These are phyloP conservation scores for Botrytis medusae DNA, from an alignment of 2,329 filamentous ascomycete species.

Conservation along the genomic window DNA sequence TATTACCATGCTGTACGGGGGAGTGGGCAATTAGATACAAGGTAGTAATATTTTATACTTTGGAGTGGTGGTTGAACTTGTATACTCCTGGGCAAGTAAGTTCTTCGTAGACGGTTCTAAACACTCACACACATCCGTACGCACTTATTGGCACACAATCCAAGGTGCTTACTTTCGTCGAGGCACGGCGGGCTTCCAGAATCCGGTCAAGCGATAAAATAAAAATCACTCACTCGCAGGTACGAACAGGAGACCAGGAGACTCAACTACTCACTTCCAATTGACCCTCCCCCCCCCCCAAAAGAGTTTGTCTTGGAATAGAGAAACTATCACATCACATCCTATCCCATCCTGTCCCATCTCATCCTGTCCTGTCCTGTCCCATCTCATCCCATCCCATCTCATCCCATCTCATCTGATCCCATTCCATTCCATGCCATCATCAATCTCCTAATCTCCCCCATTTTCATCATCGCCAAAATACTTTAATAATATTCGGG, in stretches of 20 bases:
- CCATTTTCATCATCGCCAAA: background rate
- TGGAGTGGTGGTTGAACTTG: background rate
- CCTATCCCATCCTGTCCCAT: background rate
- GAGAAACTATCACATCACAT: constrained; percentile 2
- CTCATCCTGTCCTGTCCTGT: background rate
- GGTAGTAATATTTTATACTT: background rate
- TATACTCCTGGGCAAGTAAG: background rate
- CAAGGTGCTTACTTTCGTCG: background rate
- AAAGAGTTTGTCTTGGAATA: background rate
- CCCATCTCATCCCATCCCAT: background rate
- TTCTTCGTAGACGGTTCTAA: too few relatives aligned
- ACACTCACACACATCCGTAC: too few relatives aligned
- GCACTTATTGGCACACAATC: background rate
- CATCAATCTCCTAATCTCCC: background rate
- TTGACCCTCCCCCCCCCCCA: too few relatives aligned
- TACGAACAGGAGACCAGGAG: background rate
- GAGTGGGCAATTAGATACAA: background rate
- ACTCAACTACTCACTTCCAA: background rate
- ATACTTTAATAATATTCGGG: background rate
- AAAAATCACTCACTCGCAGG: too few relatives aligned
- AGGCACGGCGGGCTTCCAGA: background rate
- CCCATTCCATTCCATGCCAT: background rate
- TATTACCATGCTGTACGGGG: background rate
- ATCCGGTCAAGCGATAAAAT: background rate
- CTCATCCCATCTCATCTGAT: background rate